Conservation (phyloP, 2,329 filamentous ascomycete genomes). For the Clonostachys sp. region DNA sequence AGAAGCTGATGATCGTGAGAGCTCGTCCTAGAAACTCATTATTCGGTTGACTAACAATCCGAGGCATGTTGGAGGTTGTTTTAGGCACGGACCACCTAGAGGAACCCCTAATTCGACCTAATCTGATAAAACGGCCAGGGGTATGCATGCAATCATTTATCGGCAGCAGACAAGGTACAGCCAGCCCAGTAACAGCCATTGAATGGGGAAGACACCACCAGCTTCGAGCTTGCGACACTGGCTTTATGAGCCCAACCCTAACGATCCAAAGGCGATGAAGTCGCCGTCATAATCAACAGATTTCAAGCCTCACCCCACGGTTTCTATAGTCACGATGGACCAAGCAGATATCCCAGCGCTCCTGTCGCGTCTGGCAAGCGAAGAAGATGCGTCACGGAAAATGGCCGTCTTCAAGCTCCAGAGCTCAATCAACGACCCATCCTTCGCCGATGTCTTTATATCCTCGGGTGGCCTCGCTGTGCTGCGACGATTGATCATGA, state of each 20-base stretch:
- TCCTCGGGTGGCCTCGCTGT: conserved; percentile 79
- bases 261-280: neutral
- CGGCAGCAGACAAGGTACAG: no score
- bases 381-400: conserved; percentile 89
- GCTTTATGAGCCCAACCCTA: neutral
- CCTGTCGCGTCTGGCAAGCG: conserved; percentile 58
- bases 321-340: conserved; percentile 41
- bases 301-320: neutral
- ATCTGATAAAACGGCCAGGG: no score
- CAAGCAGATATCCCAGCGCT: conserved; percentile 64
- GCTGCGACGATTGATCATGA: conserved; percentile 77
- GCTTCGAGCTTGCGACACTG: no score
- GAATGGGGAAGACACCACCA: no score
- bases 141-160: no score
- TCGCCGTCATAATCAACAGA: neutral
- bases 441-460: conserved; percentile 96
- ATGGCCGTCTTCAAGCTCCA: conserved; percentile 99
- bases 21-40: no score
- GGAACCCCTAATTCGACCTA: no score
- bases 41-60: no score
- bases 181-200: no score
- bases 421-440: conserved; percentile 88
- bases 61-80: no score
- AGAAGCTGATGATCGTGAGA: no score
- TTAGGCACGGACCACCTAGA: no score